phyloP scores from a whole-genome alignment of 441 rosid species.

The Cnidoscolus chayamansa region DNA sequence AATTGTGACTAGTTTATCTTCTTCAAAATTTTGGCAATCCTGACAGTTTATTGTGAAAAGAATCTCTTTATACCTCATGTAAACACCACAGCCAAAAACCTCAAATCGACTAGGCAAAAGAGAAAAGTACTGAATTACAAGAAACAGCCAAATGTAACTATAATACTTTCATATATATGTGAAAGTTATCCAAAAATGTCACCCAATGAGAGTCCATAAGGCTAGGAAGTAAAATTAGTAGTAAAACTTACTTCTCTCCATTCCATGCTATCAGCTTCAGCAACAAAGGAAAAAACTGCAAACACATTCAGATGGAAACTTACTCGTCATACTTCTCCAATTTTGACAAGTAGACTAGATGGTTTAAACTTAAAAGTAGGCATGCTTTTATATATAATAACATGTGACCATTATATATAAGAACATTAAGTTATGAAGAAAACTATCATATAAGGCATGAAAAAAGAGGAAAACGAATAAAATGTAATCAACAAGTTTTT shows the following conservation, averaged over 20 bases:
- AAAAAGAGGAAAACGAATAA: slow-evolving; percentile 3
- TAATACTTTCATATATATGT: background rate
- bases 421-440: background rate
- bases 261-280: slow-evolving; percentile 94
- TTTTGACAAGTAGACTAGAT: background rate
- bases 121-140: background rate
- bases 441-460: background rate
- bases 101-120: background rate
- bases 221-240: background rate
- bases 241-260: slow-evolving; percentile 72
- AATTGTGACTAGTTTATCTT: background rate
- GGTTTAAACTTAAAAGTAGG: background rate
- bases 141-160: background rate
- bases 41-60: background rate
- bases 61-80: background rate
- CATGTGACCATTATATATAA: background rate
- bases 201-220: background rate
- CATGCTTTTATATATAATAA: background rate
- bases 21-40: background rate
- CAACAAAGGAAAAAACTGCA: slow-evolving; percentile 93
- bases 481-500: background rate
- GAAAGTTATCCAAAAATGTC: background rate
- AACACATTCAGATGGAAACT: slow-evolving; percentile 14
- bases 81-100: slow-evolving; percentile 1
- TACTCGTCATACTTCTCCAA: background rate